Evolutionary conservation across 2,329 filamentous ascomycete genomes (phyloP), one percentile per base, ranked within the genome.

Genomic region (Alternaria metachromatica): DNA sequence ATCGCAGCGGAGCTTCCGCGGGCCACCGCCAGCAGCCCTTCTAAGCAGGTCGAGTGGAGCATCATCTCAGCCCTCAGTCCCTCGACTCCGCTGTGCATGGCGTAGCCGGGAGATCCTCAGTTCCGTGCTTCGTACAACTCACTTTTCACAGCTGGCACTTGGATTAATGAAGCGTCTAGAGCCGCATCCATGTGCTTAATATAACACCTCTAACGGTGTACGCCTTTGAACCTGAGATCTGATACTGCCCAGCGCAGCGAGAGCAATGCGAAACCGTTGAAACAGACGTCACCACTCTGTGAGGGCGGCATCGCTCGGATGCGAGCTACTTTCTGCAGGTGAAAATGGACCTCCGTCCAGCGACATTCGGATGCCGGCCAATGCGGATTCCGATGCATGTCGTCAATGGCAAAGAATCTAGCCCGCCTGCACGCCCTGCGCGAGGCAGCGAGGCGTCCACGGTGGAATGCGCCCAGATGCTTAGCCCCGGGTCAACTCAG

Each of bases 311-410:
- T 7, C 10, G 44, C 55, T 37, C 55, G 44, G 55, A 37, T 41
- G 43, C 44, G 54, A 15, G 53, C 25, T 26, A 54, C 15, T 33
- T 59, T 23, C 23, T n/a, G 53, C 53, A 26, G 33, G 23, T 20
- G 18, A 15, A 37, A 53, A 37, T 18, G 23, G 49, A n/a, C 49
- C 28, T 37, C 20, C 49, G 30, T 58, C 44, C 20, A 26, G 44
- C 44, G 44, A 48, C 18, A 13, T 30, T 13, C 69, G 67, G 67
- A 70, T 67, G 64, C 63, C 64, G 69, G 67, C 61, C 55, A 60
- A 55, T 48, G 46, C 62, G 55, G 62, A 67, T 64, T 68, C 66
- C 68, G 68, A 64, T 69, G 66, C 65, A 61, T 63, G 64, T 58
- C 62, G 64, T 61, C 55, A 60, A 63, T 30, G 60, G 56, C 33